Evolutionary conservation across 768 basidiomycete species (phyloP).

Genomic region (Phanerochaete carnosa): DNA sequence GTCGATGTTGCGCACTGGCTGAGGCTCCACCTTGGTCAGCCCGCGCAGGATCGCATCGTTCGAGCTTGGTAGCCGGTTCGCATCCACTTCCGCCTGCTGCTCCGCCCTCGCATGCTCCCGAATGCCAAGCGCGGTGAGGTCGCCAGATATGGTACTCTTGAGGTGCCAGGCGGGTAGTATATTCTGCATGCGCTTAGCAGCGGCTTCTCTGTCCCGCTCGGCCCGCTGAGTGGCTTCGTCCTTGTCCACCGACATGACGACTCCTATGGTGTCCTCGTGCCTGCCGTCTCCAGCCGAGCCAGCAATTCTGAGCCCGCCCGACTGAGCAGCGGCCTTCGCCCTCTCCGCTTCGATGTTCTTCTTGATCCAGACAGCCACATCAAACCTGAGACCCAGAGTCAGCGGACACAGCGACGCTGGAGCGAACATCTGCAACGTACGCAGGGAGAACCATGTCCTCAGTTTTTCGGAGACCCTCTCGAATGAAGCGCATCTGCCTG

Average conservation of each 20-base stretch:
- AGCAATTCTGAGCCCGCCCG: slow-evolving; percentile 67
- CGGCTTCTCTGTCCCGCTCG: slow-evolving; percentile 79
- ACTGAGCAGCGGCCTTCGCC: slow-evolving; percentile 39
- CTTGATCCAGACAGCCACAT: slow-evolving; percentile 81
- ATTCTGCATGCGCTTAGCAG: slow-evolving; percentile 87
- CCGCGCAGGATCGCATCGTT: slow-evolving; percentile 76
- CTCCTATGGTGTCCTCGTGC: slow-evolving; percentile 75
- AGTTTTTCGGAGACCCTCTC: slow-evolving; percentile 84
- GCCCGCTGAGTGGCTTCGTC: slow-evolving; percentile 70
- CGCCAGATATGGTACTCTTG: slow-evolving; percentile 92
- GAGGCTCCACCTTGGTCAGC: slow-evolving; percentile 41
- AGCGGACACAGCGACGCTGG: background rate
- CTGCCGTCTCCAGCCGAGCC: slow-evolving; percentile 56
- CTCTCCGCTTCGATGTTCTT: slow-evolving; percentile 65
- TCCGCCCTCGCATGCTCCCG: slow-evolving; percentile 63
- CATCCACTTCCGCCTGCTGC: slow-evolving; percentile 20
- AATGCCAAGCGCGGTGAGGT: slow-evolving; percentile 83
- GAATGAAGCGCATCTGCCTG: slow-evolving; percentile 81
- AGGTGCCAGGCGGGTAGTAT: slow-evolving; percentile 92
- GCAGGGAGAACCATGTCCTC: slow-evolving; percentile 84
- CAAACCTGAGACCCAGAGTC: slow-evolving; percentile 58
- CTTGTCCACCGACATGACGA: slow-evolving; percentile 89
- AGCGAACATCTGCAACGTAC: slow-evolving; percentile 40
- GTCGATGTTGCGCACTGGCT: slow-evolving; percentile 22
- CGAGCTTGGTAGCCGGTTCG: slow-evolving; percentile 34